Evolutionary conservation across 139 green algal genomes (phyloP).

Genomic region (Asterochloris sp.): DNA sequence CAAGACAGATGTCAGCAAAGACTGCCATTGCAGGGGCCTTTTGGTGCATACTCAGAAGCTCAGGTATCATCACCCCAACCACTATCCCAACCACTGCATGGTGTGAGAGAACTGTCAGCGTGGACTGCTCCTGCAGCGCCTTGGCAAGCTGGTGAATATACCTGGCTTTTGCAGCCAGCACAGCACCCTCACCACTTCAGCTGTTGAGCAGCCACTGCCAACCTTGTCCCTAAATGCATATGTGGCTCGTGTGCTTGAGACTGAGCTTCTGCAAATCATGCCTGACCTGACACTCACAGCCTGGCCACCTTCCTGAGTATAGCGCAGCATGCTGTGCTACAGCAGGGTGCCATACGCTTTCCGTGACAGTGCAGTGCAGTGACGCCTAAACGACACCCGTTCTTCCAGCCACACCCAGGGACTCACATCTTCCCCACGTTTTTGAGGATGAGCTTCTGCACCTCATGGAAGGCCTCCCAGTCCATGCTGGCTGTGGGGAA

Average conservation of each 20-base stretch:
- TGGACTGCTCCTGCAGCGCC: no score
- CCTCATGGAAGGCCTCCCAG: conserved; percentile 63
- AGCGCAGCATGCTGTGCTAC: no score
- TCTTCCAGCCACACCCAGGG: no score
- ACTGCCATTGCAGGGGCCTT: no score
- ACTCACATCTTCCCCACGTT: conserved; percentile 56
- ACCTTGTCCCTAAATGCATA: not conserved
- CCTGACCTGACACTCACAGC: no score
- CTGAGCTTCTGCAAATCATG: no score
- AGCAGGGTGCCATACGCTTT: no score
- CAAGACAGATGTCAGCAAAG: not conserved
- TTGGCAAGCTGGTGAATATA: no score
- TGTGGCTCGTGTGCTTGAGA: no score
- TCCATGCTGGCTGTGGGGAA: conserved; percentile 53
- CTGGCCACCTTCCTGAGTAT: no score
- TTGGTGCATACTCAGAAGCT: not conserved
- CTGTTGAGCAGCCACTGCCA: not conserved
- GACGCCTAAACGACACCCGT: no score
- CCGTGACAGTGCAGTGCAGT: no score
- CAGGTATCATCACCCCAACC: not conserved
- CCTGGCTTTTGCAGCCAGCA: not conserved
- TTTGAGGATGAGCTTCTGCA: conserved; percentile 64
- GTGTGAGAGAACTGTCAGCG: not conserved
- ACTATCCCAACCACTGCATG: not conserved
- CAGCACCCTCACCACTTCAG: not conserved